phyloP scores from a whole-genome alignment of 129 eudicot genomes.

The Centaurea solstitialis region DNA sequence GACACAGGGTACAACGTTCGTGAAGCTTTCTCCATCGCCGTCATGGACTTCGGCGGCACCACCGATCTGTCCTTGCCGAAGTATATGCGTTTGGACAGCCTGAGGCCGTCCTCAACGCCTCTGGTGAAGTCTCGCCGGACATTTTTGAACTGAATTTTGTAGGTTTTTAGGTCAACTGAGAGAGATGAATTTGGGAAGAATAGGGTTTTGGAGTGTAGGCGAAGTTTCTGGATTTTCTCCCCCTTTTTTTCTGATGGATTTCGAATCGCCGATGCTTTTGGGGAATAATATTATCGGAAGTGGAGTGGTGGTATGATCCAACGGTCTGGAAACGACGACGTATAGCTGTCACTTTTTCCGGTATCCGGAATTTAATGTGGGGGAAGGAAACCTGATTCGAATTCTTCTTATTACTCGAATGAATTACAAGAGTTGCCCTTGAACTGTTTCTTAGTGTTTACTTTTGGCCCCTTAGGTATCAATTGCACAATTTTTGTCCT shows the following conservation, averaged over 20 bases:
- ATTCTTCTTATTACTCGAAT: not conserved
- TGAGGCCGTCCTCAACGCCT: constrained; percentile 82
- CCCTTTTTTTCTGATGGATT: not conserved
- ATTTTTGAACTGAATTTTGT: not conserved
- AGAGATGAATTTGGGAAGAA: not conserved
- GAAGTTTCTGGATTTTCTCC: not conserved
- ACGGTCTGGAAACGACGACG: constrained; percentile 15
- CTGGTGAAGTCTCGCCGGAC: constrained; percentile 49
- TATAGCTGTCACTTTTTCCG: constrained; percentile 14
- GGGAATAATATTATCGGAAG: not conserved
- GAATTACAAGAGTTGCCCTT: not conserved
- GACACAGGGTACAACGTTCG: constrained; percentile 46
- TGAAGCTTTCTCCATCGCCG: constrained; percentile 52
- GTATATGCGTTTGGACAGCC: constrained; percentile 69
- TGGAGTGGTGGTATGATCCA: too few relatives aligned
- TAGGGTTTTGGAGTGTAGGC: constrained; percentile 13
- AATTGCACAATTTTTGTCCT: not conserved
- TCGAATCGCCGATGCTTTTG: constrained; percentile 21
- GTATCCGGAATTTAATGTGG: not conserved
- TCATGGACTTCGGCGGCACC: constrained; percentile 62
- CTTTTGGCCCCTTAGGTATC: not conserved
- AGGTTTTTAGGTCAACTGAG: constrained; percentile 4
- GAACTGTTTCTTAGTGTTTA: not conserved
- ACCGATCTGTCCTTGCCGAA: constrained; percentile 81
- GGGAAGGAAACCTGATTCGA: not conserved